A percentile compares a stretch with the other conserved stretches of the same genome.
Conservation (phyloP, 352 stramenopile genomes). For the Phytophthora macrochlamydospora region DNA sequence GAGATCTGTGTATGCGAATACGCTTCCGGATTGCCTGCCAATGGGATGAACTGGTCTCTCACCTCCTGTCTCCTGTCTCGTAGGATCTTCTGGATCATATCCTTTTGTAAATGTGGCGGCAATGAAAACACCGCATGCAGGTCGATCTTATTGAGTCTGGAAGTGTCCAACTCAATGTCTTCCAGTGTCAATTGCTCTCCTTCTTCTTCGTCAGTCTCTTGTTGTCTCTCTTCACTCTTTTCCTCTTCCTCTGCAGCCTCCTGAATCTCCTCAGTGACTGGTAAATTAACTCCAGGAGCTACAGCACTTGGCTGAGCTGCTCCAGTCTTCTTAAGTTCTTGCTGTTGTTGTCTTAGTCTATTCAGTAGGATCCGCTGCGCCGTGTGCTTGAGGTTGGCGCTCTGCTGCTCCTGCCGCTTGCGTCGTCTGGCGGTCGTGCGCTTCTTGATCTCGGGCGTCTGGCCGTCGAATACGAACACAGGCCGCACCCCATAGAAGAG, state of each 20-base stretch:
- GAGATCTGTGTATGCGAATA: slow-evolving; percentile 96
- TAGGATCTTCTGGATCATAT: slow-evolving; percentile 92
- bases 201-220: slow-evolving; percentile 26
- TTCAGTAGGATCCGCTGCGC: slow-evolving; percentile 96
- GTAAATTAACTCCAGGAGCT: slow-evolving; percentile 65
- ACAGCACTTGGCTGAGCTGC: slow-evolving; percentile 43
- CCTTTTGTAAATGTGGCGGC: slow-evolving; percentile 89
- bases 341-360: slow-evolving; percentile 70
- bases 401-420: slow-evolving; percentile 71
- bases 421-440: slow-evolving; percentile 71
- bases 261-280: slow-evolving; percentile 15
- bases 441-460: slow-evolving; percentile 97
- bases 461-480: slow-evolving; percentile 99
- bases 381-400: slow-evolving; percentile 89
- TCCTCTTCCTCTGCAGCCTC: slow-evolving; percentile 11
- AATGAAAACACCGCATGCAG: slow-evolving; percentile 90
- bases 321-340: slow-evolving; percentile 61
- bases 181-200: slow-evolving; percentile 55
- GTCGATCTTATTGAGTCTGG: slow-evolving; percentile 70
- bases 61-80: slow-evolving; percentile 88
- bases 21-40: slow-evolving; percentile 92
- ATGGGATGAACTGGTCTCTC: slow-evolving; percentile 95
- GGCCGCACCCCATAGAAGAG: slow-evolving; percentile 97
- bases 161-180: slow-evolving; percentile 69
- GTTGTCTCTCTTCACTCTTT: slow-evolving; percentile 18